Conservation (phyloP, 345 rosid species). For the Abelmoschus esculentus region DNA sequence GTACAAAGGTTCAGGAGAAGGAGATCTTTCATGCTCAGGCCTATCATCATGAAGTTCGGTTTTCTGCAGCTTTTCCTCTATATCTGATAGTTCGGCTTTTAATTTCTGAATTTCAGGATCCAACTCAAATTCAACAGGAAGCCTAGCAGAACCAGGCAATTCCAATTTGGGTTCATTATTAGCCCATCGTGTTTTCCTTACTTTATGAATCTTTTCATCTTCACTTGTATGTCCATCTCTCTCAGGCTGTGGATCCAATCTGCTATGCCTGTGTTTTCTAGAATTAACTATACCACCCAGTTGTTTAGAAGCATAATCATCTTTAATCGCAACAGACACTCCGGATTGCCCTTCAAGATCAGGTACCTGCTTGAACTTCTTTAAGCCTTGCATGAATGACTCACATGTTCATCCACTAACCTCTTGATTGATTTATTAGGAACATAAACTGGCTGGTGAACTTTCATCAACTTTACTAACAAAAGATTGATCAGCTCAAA, state of each 20-base stretch:
- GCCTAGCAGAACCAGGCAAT: slow-evolving; percentile 17
- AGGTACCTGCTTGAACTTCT: background rate
- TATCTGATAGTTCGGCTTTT: slow-evolving; percentile 16
- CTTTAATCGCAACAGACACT: background rate
- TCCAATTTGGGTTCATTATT: slow-evolving; percentile 7
- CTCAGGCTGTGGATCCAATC: slow-evolving; percentile 11
- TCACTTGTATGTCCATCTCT: slow-evolving; percentile 5
- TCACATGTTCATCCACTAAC: background rate
- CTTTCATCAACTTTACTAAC: background rate
- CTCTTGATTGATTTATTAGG: background rate
- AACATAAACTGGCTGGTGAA: background rate
- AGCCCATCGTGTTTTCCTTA: slow-evolving; percentile 24
- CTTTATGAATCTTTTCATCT: slow-evolving; percentile 7
- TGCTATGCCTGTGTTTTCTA: background rate
- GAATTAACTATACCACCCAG: background rate
- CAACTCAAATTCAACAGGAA: background rate
- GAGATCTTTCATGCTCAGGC: slow-evolving; percentile 8
- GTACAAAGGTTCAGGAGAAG: slow-evolving; percentile 20
- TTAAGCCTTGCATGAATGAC: background rate
- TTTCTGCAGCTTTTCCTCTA: slow-evolving; percentile 14
- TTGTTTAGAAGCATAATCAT: background rate
- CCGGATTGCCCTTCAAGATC: background rate
- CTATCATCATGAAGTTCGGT: slow-evolving; percentile 7
- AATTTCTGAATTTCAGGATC: slow-evolving; percentile 17
- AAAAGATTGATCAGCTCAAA: background rate